Conservation (phyloP, 2,329 filamentous ascomycete genomes). For the Ophioceras dolichostomum region DNA sequence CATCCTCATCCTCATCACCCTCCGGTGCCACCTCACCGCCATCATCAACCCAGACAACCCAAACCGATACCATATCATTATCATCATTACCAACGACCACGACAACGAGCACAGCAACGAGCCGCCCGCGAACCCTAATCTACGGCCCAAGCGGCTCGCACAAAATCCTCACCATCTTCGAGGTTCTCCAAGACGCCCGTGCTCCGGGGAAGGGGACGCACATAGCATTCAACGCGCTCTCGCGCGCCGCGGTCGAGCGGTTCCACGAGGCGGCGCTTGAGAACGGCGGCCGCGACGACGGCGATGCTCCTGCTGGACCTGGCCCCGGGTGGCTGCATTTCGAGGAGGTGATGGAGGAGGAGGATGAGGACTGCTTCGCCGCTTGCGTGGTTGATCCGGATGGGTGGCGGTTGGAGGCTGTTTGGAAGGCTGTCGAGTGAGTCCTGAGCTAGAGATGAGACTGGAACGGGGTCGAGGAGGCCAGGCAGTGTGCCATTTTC, state of each 20-base stretch:
- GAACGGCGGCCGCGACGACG: slow-evolving; percentile 16
- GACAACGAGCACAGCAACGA: slow-evolving; percentile 1
- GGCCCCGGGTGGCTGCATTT: too few species aligned
- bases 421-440: slow-evolving; percentile 16
- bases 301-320: slow-evolving; percentile 16
- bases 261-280: slow-evolving; percentile 16
- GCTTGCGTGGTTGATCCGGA: slow-evolving; percentile 20
- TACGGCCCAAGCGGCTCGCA: slow-evolving; percentile 14
- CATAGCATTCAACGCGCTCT: slow-evolving; percentile 20
- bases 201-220: slow-evolving; percentile 17
- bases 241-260: slow-evolving; percentile 13
- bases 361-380: slow-evolving; percentile 19
- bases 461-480: too few species aligned
- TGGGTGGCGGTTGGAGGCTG: slow-evolving; percentile 19
- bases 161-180: slow-evolving; percentile 18
- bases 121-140: slow-evolving; percentile 13
- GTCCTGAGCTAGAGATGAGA: too few species aligned
- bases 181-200: slow-evolving; percentile 10
- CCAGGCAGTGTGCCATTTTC: too few species aligned
- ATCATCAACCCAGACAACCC: background rate
- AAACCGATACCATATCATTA: background rate
- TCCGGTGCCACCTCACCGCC: too few species aligned
- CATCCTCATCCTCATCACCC: too few species aligned
- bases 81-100: too few species aligned
- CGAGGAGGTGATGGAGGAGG: slow-evolving; percentile 17